Evolutionary conservation across 2,329 filamentous ascomycete genomes (phyloP).

Genomic region (Dothiorella sarmentorum): DNA sequence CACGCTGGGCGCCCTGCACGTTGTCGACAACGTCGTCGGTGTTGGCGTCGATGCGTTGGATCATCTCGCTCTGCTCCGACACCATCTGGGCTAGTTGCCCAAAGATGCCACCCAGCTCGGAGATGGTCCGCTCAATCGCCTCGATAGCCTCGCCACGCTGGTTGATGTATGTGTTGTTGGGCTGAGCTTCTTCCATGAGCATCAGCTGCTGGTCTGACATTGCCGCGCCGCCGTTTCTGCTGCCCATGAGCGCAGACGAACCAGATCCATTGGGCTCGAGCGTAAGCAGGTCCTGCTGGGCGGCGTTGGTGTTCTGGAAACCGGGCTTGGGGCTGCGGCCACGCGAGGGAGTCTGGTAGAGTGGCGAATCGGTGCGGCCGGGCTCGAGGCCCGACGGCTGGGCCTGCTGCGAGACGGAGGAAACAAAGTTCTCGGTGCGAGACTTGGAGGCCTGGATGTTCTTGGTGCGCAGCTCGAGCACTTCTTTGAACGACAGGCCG

Average conservation of each 20-base stretch:
- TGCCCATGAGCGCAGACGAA: conserved; percentile 18
- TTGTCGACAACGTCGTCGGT: conserved; percentile 98
- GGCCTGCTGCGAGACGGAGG: conserved; percentile 68
- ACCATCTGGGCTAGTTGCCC: conserved; percentile 96
- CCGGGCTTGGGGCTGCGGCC: conserved; percentile 52
- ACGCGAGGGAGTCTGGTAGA: conserved; percentile 76
- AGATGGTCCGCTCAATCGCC: conserved; percentile 92
- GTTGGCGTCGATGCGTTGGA: conserved; percentile 94
- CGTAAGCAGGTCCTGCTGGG: conserved; percentile 66
- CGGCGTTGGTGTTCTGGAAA: conserved; percentile 45
- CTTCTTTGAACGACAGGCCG: conserved; percentile 93
- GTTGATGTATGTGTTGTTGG: conserved; percentile 83
- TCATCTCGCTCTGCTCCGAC: conserved; percentile 95
- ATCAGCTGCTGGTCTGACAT: conserved; percentile 78
- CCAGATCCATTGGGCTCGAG: conserved; percentile 64
- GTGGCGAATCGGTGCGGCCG: conserved; percentile 74
- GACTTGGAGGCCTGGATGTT: conserved; percentile 94
- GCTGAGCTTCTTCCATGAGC: conserved; percentile 88
- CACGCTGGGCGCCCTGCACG: conserved; percentile 91
- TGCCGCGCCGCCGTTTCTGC: conserved; percentile 30
- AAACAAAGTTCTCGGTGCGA: conserved; percentile 94
- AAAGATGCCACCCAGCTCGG: conserved; percentile 87
- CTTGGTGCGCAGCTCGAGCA: conserved; percentile 91
- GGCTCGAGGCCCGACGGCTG: conserved; percentile 50
- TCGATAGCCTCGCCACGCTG: conserved; percentile 94